These are phyloP conservation scores for Bruguiera sexangula DNA, from an alignment of 345 rosid genomes.

Conservation along the genomic window DNA sequence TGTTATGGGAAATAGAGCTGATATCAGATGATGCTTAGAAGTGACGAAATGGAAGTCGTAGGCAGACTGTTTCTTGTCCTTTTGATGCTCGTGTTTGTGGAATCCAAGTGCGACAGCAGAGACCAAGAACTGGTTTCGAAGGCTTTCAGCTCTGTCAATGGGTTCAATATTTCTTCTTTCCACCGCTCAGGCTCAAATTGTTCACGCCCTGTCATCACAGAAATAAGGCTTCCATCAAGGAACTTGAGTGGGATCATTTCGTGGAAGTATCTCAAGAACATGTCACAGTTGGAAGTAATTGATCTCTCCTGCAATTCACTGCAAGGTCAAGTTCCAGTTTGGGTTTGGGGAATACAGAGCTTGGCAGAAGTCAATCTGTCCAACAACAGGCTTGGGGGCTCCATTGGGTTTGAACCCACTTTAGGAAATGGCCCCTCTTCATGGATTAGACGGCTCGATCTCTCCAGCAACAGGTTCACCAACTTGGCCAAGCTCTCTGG, in stretches of 20 bases:
- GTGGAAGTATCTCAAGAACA: slow-evolving; percentile 56
- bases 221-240: slow-evolving; percentile 49
- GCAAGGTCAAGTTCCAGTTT: slow-evolving; percentile 59
- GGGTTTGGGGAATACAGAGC: slow-evolving; percentile 58
- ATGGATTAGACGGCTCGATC: slow-evolving; percentile 46
- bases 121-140: slow-evolving; percentile 44
- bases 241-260: slow-evolving; percentile 62
- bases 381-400: slow-evolving; percentile 52
- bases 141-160: slow-evolving; percentile 64
- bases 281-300: slow-evolving; percentile 46
- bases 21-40: not conserved
- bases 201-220: slow-evolving; percentile 33
- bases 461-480: slow-evolving; percentile 76
- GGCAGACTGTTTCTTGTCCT: slow-evolving; percentile 34
- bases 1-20: slow-evolving; percentile 23
- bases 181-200: slow-evolving; percentile 33
- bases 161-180: slow-evolving; percentile 65
- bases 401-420: slow-evolving; percentile 30
- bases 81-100: slow-evolving; percentile 36
- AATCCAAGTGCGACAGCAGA: slow-evolving; percentile 42
- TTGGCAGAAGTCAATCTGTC: slow-evolving; percentile 47
- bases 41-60: slow-evolving; percentile 25
- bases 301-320: slow-evolving; percentile 77
- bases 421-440: slow-evolving; percentile 34
- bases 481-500: slow-evolving; percentile 52